Base-by-base conservation (phyloP, 1,284 basidiomycete genomes). In the Mrakiaceae sp. region DNA sequence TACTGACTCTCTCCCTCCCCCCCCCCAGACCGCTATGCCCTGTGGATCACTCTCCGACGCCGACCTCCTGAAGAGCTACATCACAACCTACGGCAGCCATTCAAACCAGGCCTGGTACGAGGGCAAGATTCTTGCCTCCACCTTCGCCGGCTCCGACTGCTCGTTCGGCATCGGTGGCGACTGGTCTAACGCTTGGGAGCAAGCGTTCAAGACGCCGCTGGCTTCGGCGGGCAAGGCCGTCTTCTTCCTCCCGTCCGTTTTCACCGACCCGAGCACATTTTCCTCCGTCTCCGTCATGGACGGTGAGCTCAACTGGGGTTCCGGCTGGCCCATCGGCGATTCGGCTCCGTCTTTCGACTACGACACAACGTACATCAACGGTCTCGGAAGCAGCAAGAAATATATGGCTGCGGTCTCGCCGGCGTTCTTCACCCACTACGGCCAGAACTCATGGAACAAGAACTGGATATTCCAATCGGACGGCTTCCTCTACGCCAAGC, bases 301-400 rank as follows among this genome's bases (percentile, higher is more conserved):
- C 64, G 78, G 77, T 43, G 74, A 74, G 51, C 70, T 78, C 67
- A 76, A 76, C 69, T 79, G 78, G 78, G 77, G 79, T 69, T 72
- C 72, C 12, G 78, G 70, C 3, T 79, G 78, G 78, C 78, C 78
- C 3, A 73, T 74, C 68, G 71, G 71, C 39, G 64, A 63, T 47
- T 16, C 12, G 3, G 44, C 40, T 7, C 9, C 48, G n/a, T n/a
- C 48, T 50, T 50, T n/a, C 11, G 67, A 68, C 66, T 69, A 70
- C 40, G 74, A 76, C 62, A 58, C 42, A 3, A 43, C 44, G 1
- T 74, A 73, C 70, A 67, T 75, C 60, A 58, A 55, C 11, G 70
- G 66, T 2, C 69, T 77, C 44, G 70, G 70, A 3, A 14, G 27
- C 27, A 56, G 52, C 43, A 74, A 75, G 67, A 56, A 67, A n/a